Evolutionary conservation across 2,329 filamentous ascomycete species (phyloP).

Genomic region (Chalaropsis thielavioides): DNA sequence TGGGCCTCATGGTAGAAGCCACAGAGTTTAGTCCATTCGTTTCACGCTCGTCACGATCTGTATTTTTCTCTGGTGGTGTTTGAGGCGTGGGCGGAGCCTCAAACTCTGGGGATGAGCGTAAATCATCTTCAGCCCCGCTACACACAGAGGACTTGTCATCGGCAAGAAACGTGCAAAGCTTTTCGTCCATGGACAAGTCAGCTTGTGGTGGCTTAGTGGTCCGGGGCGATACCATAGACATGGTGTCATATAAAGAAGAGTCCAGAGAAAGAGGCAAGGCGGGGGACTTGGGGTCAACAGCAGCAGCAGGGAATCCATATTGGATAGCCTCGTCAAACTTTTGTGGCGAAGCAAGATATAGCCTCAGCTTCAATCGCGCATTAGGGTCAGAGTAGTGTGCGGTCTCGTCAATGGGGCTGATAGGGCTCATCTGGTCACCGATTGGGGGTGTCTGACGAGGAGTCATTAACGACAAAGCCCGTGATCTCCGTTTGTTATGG

Average conservation of each 20-base stretch:
- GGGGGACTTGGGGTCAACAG: conserved; percentile 19
- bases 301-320: conserved; percentile 68
- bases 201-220: conserved; percentile 20
- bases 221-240: conserved; percentile 11
- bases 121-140: conserved; percentile 30
- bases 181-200: conserved; percentile 7
- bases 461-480: conserved; percentile 40
- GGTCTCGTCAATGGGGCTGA: conserved; percentile 48
- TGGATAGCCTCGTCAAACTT: conserved; percentile 94
- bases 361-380: conserved; percentile 68
- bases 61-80: conserved; percentile 19
- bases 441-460: conserved; percentile 24
- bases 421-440: conserved; percentile 16
- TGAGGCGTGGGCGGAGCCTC: conserved; percentile 46
- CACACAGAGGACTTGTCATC: conserved; percentile 40
- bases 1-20: neutral
- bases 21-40: conserved; percentile 23
- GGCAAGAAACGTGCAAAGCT: conserved; percentile 14
- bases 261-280: conserved; percentile 14
- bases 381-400: conserved; percentile 85
- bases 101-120: conserved; percentile 39
- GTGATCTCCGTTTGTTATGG: conserved; percentile 38
- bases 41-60: conserved; percentile 24
- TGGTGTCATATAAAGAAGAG: conserved; percentile 8
- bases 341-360: conserved; percentile 75